Evolutionary conservation across 768 basidiomycete genomes (phyloP), one percentile per base, ranked within the genome.

Genomic region (Hypholoma fasciculare): DNA sequence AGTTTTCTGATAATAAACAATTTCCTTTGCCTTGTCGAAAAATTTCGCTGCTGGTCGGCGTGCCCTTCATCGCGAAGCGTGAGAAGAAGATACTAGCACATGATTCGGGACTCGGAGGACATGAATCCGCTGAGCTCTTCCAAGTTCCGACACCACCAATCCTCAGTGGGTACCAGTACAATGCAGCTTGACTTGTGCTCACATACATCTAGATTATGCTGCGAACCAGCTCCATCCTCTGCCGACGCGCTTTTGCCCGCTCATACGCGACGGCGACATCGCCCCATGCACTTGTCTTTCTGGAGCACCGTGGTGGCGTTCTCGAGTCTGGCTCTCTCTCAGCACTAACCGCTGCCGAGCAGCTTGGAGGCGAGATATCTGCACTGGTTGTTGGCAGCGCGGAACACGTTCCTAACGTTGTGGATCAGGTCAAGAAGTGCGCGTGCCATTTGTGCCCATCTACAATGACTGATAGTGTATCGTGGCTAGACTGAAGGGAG

Each of bases 311-410:
- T 47, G 79, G 84, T 49, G 94, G 94, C 38, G 79, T 83, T 57
- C 82, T 98, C 61, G 92, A 95, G 57, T 82, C 94, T 1, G 88
- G 86, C 13, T 92, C 92, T 13, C 80, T 98, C 57, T 95, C 92
- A 36, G 96, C 97, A 23, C 76, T 99, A 61, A 93, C 95, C 1
- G 97, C 97, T 43, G 97, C 96, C 1, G 78, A 84, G 57, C 82
- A 88, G 63, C 82, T 98, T 1, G 94, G 94, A 46, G 94, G 94
- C 3, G 78, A 90, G 66, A 89, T 98, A 38, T 90, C 93, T 48
- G 89, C 88, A 11, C 77, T 94, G 37, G 72, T 94, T 40, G 77
- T 91, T 17, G 91, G 88, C n/a, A 79, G 78, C 20, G 77, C 84
- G 60, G 86, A 86, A 23, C 82, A 90, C 65, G 82, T 95, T 16